A percentile compares a stretch with the other conserved stretches of the same genome.
Conservation (phyloP, 352 stramenopile species). For the Globisporangium paroecandrum region DNA sequence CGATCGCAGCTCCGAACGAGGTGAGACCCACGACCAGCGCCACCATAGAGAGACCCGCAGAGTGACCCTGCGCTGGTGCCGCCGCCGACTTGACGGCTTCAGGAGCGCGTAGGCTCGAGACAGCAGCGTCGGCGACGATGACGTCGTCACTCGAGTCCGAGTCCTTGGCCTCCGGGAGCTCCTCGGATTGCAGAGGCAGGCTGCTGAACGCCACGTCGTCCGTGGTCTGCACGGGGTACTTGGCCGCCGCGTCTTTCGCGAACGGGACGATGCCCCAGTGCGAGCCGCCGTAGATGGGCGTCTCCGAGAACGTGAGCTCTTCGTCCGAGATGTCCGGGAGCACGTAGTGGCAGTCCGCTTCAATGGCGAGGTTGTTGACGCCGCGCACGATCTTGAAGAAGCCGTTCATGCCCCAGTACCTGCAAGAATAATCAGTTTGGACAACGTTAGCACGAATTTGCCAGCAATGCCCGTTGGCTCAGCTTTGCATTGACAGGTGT, state of each 20-base stretch:
- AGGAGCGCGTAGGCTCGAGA: constrained; percentile 12
- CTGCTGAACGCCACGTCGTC: constrained; percentile 55
- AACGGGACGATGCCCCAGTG: constrained; percentile 61
- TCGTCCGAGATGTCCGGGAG: constrained; percentile 55
- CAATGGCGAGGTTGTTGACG: constrained; percentile 84
- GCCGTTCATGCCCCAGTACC: constrained; percentile 88
- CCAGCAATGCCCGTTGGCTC: neutral
- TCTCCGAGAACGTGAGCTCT: constrained; percentile 52
- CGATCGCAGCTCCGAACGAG: constrained; percentile 16
- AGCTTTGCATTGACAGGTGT: too few species aligned
- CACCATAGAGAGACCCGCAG: constrained; percentile 5
- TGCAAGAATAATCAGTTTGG: neutral
- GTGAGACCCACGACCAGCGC: constrained; percentile 14
- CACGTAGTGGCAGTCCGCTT: constrained; percentile 83
- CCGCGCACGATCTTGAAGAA: constrained; percentile 89
- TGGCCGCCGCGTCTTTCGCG: constrained; percentile 52
- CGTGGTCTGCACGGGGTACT: constrained; percentile 85
- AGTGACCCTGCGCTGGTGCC: neutral
- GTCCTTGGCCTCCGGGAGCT: constrained; percentile 32
- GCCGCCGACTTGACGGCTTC: neutral
- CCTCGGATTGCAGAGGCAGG: constrained; percentile 40
- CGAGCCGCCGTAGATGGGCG: constrained; percentile 56
- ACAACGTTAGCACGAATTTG: neutral
- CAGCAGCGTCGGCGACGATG: neutral
- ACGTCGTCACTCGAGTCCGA: constrained; percentile 13